Evolutionary conservation across 2,329 filamentous ascomycete species (phyloP).

Genomic region (Talaromyces amestolkiae): DNA sequence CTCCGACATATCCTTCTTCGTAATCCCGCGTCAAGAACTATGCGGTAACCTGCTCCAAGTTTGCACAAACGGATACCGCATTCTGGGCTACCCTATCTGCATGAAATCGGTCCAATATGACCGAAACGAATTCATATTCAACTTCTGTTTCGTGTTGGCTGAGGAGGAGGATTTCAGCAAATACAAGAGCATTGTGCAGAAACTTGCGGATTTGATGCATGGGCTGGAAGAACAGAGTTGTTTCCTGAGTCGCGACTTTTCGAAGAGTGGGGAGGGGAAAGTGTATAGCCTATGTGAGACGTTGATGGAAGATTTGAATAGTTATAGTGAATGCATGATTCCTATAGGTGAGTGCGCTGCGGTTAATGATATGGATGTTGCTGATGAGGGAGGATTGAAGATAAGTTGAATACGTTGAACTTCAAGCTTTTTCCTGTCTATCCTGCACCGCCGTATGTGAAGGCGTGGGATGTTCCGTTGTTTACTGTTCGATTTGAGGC

Average conservation of each 20-base stretch:
- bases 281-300: constrained; percentile 75
- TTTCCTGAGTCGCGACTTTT: constrained; percentile 60
- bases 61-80: constrained; percentile 69
- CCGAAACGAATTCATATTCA: constrained; percentile 97
- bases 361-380: constrained; percentile 3
- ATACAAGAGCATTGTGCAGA: constrained; percentile 80
- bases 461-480: constrained; percentile 88
- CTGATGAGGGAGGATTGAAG: constrained; percentile 43
- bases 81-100: constrained; percentile 86
- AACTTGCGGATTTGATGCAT: constrained; percentile 79
- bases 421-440: constrained; percentile 92
- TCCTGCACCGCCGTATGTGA: constrained; percentile 70
- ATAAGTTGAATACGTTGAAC: constrained; percentile 91
- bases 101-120: constrained; percentile 79
- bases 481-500: constrained; percentile 57
- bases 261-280: constrained; percentile 48
- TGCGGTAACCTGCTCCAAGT: constrained; percentile 83
- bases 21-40: constrained; percentile 92
- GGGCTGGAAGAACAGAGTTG: constrained; percentile 89
- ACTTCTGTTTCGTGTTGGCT: constrained; percentile 83
- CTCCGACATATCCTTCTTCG: constrained; percentile 80
- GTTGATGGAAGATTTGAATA: constrained; percentile 88
- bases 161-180: constrained; percentile 68
- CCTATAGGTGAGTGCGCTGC: constrained; percentile 68
- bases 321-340: constrained; percentile 98